Conservation (phyloP, 1,284 basidiomycete species). For the Fomitopsis palustris region DNA sequence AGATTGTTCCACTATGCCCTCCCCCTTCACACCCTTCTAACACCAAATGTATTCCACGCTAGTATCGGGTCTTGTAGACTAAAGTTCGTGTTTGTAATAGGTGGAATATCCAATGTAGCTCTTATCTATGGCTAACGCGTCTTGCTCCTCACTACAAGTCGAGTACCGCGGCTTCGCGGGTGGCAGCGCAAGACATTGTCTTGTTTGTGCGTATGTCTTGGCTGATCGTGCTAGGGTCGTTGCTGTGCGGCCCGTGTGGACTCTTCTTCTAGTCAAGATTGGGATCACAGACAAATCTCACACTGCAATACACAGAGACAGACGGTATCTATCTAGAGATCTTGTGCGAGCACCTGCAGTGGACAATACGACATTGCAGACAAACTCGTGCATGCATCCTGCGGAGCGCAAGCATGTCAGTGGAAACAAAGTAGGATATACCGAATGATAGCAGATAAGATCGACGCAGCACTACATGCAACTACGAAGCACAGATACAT, state of each 20-base stretch:
- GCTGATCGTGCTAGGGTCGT: no score
- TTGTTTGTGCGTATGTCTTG: no score
- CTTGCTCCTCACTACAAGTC: no score
- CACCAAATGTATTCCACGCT: background rate
- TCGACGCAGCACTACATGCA: background rate
- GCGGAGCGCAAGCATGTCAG: no score
- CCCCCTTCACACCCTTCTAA: background rate
- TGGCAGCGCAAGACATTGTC: no score
- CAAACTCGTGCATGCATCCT: no score
- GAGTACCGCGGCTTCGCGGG: no score
- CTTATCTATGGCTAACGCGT: background rate
- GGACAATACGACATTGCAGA: background rate
- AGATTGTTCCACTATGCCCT: background rate
- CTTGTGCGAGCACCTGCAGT: background rate
- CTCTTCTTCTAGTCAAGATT: no score
- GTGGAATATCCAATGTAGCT: background rate
- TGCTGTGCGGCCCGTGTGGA: no score
- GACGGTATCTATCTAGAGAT: background rate
- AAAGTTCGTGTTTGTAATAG: background rate
- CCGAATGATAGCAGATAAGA: no score
- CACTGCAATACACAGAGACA: background rate
- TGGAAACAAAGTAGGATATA: no score
- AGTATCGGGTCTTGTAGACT: background rate
- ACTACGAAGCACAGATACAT: background rate
- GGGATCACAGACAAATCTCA: no score